A percentile compares a stretch with the other conserved stretches of the same genome.
Conservation (phyloP, 441 rosid species). For the Bocquillonia castaneifolia region DNA sequence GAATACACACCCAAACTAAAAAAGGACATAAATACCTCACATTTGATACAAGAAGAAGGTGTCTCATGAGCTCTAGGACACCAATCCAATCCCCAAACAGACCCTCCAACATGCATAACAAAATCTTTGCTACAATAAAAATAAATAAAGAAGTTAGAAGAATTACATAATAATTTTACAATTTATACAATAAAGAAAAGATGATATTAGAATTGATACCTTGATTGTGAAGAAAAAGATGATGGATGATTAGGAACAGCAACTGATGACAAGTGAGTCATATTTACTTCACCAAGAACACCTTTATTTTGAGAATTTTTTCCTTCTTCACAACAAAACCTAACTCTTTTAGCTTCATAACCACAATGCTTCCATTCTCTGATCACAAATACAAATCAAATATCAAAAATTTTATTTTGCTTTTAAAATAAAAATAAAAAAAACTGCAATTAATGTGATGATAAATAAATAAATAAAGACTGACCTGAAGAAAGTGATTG, state of each 20-base stretch:
- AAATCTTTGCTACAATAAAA: constrained; percentile 69
- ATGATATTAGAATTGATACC: constrained; percentile 33
- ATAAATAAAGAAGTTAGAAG: constrained; percentile 12
- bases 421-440: constrained; percentile 8
- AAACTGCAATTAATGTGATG: neutral
- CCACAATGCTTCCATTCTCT: constrained; percentile 67
- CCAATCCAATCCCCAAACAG: constrained; percentile 95
- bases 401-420: neutral
- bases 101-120: constrained; percentile 78
- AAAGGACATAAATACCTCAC: constrained; percentile 50
- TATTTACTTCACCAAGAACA: constrained; percentile 26
- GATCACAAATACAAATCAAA: constrained; percentile 5
- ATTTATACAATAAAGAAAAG: neutral
- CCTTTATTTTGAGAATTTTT: constrained; percentile 17
- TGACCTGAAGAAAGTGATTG: constrained; percentile 62
- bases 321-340: constrained; percentile 46
- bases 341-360: constrained; percentile 46
- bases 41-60: constrained; percentile 43
- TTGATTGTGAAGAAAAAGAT: constrained; percentile 22
- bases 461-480: constrained; percentile 3
- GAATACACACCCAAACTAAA: neutral
- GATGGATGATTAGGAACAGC: constrained; percentile 38
- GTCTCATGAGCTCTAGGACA: constrained; percentile 57
- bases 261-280: constrained; percentile 85
- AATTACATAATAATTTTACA: too few species aligned